Percentiles rank a stretch among this genome's conserved stretches.
Evolutionary conservation across 2,329 filamentous ascomycete species (phyloP).

Genomic region (Aureobasidium sp.): DNA sequence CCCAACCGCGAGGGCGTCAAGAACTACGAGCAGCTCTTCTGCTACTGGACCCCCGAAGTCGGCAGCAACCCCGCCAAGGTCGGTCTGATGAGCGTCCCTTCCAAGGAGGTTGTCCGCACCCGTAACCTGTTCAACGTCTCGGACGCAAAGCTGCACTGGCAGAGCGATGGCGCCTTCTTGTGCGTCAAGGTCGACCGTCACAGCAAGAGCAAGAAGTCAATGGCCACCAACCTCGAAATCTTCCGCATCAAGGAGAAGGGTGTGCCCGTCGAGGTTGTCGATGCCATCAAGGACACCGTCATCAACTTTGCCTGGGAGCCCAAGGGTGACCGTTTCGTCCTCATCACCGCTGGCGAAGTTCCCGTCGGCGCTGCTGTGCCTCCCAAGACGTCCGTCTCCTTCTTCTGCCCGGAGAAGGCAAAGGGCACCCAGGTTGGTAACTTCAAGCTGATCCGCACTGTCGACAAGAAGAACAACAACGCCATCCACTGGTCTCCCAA

Average conservation of each 20-base stretch:
- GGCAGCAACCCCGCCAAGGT: slow-evolving; percentile 98
- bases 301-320: slow-evolving; percentile 99
- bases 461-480: slow-evolving; percentile 99
- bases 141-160: slow-evolving; percentile 98
- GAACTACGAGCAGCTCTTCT: slow-evolving; percentile 90
- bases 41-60: slow-evolving; percentile 98
- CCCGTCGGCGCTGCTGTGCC: slow-evolving; percentile 70
- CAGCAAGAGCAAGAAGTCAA: slow-evolving; percentile 97
- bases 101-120: slow-evolving; percentile 87
- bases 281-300: slow-evolving; percentile 95
- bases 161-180: slow-evolving; percentile 86
- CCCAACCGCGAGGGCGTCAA: slow-evolving; percentile 79
- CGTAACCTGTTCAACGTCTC: slow-evolving; percentile 97
- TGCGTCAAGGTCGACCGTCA: slow-evolving; percentile 98
- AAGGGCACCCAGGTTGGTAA: slow-evolving; percentile 78
- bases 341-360: slow-evolving; percentile 89
- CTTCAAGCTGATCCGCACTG: slow-evolving; percentile 90
- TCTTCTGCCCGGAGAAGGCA: slow-evolving; percentile 93
- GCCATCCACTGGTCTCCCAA: slow-evolving; percentile 98
- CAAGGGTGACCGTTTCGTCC: slow-evolving; percentile 92
- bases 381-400: slow-evolving; percentile 89
- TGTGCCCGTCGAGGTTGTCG: slow-evolving; percentile 94
- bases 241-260: slow-evolving; percentile 97
- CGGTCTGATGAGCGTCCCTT: slow-evolving; percentile 89
- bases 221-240: slow-evolving; percentile 95